phyloP scores from a whole-genome alignment of 2,329 filamentous ascomycete genomes.

The Hymenoscyphus scutula region DNA sequence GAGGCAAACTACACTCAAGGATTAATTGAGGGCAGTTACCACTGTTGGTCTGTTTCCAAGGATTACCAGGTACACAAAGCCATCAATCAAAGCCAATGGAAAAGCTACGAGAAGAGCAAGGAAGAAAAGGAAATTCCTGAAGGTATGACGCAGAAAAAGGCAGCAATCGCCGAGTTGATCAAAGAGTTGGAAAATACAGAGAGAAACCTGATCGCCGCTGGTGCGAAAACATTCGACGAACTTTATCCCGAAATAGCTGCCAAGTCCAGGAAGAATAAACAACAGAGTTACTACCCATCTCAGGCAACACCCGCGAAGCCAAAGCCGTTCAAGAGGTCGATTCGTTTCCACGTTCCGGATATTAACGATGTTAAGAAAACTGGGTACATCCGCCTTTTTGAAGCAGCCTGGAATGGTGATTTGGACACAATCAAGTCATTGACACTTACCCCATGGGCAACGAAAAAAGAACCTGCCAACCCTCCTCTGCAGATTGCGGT shows the following conservation, averaged over 20 bases:
- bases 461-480: conserved; percentile 46
- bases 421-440: conserved; percentile 62
- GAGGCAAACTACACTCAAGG: conserved; percentile 49
- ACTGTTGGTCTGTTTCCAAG: conserved; percentile 39
- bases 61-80: conserved; percentile 21
- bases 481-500: conserved; percentile 64
- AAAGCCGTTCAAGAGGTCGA: conserved; percentile 22
- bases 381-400: conserved; percentile 66
- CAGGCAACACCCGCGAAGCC: conserved; percentile 1
- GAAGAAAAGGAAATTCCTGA: conserved; percentile 32
- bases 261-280: background rate
- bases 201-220: conserved; percentile 50
- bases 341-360: conserved; percentile 36
- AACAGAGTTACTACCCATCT: background rate
- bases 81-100: conserved; percentile 32
- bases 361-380: conserved; percentile 51
- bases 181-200: conserved; percentile 55
- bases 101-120: conserved; percentile 37
- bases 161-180: conserved; percentile 51
- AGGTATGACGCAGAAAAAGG: conserved; percentile 51
- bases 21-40: conserved; percentile 56
- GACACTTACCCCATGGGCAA: conserved; percentile 57
- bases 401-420: conserved; percentile 73
- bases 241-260: conserved; percentile 54
- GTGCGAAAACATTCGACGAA: conserved; percentile 65